These are phyloP conservation scores for Dalechampia spathulata DNA, from an alignment of 441 rosid species.

Conservation along the genomic window DNA sequence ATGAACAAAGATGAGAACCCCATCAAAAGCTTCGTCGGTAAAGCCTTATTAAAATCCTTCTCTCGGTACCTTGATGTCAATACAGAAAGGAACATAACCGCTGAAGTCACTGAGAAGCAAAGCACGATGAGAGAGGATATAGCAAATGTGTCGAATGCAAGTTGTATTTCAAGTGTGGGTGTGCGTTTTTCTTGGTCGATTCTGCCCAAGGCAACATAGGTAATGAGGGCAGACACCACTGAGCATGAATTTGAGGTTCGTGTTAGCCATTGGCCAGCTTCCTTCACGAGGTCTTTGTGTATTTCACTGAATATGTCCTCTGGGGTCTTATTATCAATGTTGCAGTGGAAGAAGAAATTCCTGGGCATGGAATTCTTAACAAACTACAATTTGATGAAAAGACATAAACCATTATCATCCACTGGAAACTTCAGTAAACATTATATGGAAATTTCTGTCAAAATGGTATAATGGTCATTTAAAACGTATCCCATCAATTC, in stretches of 20 bases:
- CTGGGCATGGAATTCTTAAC: constrained; percentile 33
- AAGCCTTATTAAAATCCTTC: constrained; percentile 23
- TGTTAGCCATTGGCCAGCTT: constrained; percentile 40
- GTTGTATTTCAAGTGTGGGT: constrained; percentile 27
- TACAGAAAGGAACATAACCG: constrained; percentile 40
- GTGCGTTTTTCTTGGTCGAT: constrained; percentile 11
- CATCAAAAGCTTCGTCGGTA: constrained; percentile 31
- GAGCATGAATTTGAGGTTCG: constrained; percentile 41
- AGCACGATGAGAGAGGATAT: constrained; percentile 39
- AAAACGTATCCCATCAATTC: too few relatives aligned
- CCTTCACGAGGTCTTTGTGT: constrained; percentile 25
- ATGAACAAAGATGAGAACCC: too few relatives aligned
- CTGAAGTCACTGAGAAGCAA: constrained; percentile 35
- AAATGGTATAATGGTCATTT: too few relatives aligned
- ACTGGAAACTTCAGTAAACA: too few relatives aligned
- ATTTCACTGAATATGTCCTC: constrained; percentile 27
- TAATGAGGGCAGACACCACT: constrained; percentile 42
- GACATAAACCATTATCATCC: too few relatives aligned
- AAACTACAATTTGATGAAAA: constrained; percentile 23
- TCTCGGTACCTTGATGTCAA: constrained; percentile 39
- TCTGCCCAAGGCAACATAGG: constrained; percentile 45
- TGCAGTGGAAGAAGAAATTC: constrained; percentile 30
- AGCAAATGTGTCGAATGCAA: constrained; percentile 37
- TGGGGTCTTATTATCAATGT: constrained; percentile 24
- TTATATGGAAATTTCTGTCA: too few relatives aligned